phyloP scores from a whole-genome alignment of 2,329 filamentous ascomycete genomes.

The Cryphonectria japonica region DNA sequence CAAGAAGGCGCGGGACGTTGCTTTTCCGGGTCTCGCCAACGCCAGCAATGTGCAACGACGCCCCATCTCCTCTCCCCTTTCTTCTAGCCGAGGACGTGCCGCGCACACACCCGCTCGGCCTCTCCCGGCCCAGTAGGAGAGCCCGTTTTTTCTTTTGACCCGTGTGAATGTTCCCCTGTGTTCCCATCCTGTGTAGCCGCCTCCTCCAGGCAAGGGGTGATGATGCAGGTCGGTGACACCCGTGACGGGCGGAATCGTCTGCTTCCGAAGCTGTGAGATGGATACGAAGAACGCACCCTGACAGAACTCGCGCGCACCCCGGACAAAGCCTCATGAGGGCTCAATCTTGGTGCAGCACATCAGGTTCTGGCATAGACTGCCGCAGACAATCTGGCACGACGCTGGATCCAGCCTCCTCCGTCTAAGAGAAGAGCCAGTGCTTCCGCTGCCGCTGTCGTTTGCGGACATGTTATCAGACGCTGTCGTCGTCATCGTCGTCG shows the following conservation, averaged over 20 bases:
- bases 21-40: background rate
- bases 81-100: background rate
- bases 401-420: conserved; percentile 36
- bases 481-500: conserved; percentile 14
- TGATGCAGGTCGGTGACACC: background rate
- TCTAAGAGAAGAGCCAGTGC: conserved; percentile 29
- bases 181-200: background rate
- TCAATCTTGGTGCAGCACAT: conserved; percentile 50
- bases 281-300: background rate
- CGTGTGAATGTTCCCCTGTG: background rate
- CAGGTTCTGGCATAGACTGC: conserved; percentile 53
- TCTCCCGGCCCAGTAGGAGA: background rate
- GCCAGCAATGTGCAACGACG: background rate
- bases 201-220: background rate
- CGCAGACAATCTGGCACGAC: conserved; percentile 59
- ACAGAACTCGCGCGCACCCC: background rate
- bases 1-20: background rate
- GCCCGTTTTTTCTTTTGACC: background rate
- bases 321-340: conserved; percentile 1
- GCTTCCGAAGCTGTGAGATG: background rate
- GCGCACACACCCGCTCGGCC: background rate
- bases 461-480: conserved; percentile 21
- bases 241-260: background rate
- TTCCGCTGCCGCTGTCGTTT: conserved; percentile 1
- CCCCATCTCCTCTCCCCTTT: background rate